A percentile compares a stretch with the other conserved stretches of the same genome.
Evolutionary conservation across 2,329 filamentous ascomycete genomes (phyloP).

Genomic region (Pestalotiopsis sp.): DNA sequence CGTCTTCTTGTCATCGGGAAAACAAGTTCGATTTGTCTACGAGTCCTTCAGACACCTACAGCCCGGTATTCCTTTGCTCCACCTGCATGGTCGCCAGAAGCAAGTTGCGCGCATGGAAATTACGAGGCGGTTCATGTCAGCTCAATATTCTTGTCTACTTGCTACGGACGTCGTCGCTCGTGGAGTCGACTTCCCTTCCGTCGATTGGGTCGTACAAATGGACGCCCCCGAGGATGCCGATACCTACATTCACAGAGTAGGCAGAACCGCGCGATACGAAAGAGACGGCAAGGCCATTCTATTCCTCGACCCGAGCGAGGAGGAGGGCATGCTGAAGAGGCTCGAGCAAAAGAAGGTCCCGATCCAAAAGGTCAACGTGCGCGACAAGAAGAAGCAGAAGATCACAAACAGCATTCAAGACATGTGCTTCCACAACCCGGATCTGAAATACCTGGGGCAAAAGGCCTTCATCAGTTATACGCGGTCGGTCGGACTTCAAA

Average conservation of each 20-base stretch:
- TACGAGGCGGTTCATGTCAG: constrained; percentile 77
- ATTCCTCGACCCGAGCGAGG: constrained; percentile 91
- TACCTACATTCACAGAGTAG: constrained; percentile 96
- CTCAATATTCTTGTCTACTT: constrained; percentile 86
- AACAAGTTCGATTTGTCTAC: constrained; percentile 95
- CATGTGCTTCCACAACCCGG: constrained; percentile 93
- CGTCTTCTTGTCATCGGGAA: constrained; percentile 92
- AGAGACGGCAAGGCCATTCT: constrained; percentile 84
- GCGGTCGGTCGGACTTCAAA: constrained; percentile 83
- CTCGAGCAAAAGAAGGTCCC: constrained; percentile 89
- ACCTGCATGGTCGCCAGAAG: constrained; percentile 93
- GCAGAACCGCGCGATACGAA: constrained; percentile 91
- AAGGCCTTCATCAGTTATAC: constrained; percentile 95
- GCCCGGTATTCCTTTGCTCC: constrained; percentile 88
- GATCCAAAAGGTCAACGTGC: constrained; percentile 83
- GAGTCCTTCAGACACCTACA: constrained; percentile 92
- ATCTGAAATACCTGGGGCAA: constrained; percentile 92
- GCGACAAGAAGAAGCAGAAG: constrained; percentile 84
- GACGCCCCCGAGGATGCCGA: constrained; percentile 96
- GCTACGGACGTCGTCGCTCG: constrained; percentile 94
- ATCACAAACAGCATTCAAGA: constrained; percentile 86
- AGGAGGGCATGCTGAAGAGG: constrained; percentile 84
- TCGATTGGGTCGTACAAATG: constrained; percentile 99
- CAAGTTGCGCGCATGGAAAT: constrained; percentile 87
- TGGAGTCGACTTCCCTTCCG: constrained; percentile 92